Conservation (phyloP, 768 basidiomycete species). For the Piloderma croceum region DNA sequence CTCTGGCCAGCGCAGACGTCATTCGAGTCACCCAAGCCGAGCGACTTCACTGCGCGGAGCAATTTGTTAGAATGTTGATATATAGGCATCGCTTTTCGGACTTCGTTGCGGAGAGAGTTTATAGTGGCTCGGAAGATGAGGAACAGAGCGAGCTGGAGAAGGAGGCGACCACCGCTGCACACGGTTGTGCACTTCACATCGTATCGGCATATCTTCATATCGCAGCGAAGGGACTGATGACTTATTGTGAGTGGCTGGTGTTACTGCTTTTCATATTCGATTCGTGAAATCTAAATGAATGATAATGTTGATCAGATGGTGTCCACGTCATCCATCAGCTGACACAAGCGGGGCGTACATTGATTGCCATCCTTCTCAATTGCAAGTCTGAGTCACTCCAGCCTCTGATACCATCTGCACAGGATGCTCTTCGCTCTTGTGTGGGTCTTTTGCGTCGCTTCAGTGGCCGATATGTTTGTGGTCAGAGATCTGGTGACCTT, state of each 20-base stretch:
- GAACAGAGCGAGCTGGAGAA: conserved; percentile 65
- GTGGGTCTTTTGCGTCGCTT: conserved; percentile 84
- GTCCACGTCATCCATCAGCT: conserved; percentile 95
- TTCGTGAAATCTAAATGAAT: conserved; percentile 7
- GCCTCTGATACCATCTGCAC: conserved; percentile 70
- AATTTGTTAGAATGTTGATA: conserved; percentile 82
- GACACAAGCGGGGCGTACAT: conserved; percentile 87
- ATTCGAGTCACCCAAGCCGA: conserved; percentile 87
- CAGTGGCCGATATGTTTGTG: conserved; percentile 89
- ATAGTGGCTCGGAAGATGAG: conserved; percentile 35
- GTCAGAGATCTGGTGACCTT: conserved; percentile 83
- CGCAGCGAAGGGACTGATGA: conserved; percentile 87
- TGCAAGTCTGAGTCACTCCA: conserved; percentile 78
- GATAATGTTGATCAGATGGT: conserved; percentile 51
- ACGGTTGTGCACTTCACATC: conserved; percentile 74
- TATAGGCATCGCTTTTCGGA: conserved; percentile 84
- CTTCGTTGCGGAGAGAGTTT: conserved; percentile 63
- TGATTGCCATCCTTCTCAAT: conserved; percentile 82
- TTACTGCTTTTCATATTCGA: conserved; percentile 2
- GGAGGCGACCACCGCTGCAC: conserved; percentile 72
- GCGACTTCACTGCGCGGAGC: conserved; percentile 80
- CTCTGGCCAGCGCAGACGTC: conserved; percentile 77
- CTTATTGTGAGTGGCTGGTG: conserved; percentile 66
- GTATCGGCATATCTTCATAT: conserved; percentile 79
- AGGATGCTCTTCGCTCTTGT: conserved; percentile 83